These are phyloP conservation scores for Shiraia sp. DNA, from an alignment of 2,329 filamentous ascomycete species.

Conservation along the genomic window DNA sequence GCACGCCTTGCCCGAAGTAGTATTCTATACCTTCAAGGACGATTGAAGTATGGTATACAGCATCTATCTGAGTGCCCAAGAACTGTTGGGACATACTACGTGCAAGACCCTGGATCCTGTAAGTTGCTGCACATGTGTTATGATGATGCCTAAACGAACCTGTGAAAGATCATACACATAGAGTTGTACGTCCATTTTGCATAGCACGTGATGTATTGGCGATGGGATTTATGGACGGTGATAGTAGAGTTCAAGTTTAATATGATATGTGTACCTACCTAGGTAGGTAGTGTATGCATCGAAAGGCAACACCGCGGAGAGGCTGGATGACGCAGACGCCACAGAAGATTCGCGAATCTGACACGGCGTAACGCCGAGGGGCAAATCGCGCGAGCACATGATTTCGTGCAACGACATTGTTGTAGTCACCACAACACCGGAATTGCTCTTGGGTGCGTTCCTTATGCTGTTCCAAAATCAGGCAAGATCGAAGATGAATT, in stretches of 20 bases:
- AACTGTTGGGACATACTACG: constrained; percentile 59
- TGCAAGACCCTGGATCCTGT: constrained; percentile 56
- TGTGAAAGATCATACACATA: constrained; percentile 58
- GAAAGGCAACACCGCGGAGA: neutral
- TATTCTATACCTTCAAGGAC: constrained; percentile 86
- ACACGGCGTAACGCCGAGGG: constrained; percentile 8
- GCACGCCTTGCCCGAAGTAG: constrained; percentile 85
- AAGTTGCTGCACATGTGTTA: constrained; percentile 3
- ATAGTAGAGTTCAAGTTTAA: neutral
- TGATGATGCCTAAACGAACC: constrained; percentile 20
- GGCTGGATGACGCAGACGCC: constrained; percentile 18
- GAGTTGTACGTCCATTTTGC: constrained; percentile 53
- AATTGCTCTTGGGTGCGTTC: too few species aligned
- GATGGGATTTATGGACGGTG: neutral
- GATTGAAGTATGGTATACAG: constrained; percentile 92
- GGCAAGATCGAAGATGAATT: too few species aligned
- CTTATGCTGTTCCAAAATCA: too few species aligned
- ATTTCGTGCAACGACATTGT: too few species aligned
- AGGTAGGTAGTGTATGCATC: too few species aligned
- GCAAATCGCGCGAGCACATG: constrained; percentile 29
- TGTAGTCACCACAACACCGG: too few species aligned
- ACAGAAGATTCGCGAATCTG: constrained; percentile 19
- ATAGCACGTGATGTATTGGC: neutral
- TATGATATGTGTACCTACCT: constrained; percentile 1
- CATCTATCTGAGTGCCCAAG: constrained; percentile 76